These are phyloP conservation scores for Plantago major DNA, from an alignment of 257 asterid species.

Conservation along the genomic window DNA sequence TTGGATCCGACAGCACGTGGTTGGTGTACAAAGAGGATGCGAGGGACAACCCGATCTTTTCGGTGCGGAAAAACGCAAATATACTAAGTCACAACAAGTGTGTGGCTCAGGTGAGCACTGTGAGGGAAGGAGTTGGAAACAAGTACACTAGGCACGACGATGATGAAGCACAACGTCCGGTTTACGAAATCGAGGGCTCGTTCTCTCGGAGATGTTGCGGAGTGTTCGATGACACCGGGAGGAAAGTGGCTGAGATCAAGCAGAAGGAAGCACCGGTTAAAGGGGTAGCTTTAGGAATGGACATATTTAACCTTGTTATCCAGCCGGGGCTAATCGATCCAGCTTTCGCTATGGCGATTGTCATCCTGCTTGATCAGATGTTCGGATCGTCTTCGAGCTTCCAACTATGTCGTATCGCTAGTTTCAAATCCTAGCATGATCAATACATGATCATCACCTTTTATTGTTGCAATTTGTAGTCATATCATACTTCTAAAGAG, in stretches of 20 bases:
- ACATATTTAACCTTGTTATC: conserved; percentile 52
- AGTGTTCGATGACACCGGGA: conserved; percentile 47
- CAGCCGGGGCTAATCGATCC: conserved; percentile 41
- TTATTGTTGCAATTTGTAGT: no score
- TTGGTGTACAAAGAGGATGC: conserved; percentile 57
- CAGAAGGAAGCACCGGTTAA: conserved; percentile 54
- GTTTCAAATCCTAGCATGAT: neutral
- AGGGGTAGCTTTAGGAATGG: conserved; percentile 51
- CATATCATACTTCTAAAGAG: no score
- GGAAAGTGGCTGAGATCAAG: conserved; percentile 58
- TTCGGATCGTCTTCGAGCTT: conserved; percentile 34
- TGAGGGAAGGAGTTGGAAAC: neutral
- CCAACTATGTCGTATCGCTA: neutral
- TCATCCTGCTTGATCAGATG: conserved; percentile 72
- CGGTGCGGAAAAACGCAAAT: conserved; percentile 43
- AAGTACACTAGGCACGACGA: neutral
- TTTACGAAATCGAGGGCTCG: conserved; percentile 52
- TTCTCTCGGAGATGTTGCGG: conserved; percentile 46
- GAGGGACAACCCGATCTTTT: conserved; percentile 31
- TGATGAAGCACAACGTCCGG: neutral
- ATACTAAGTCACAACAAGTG: conserved; percentile 24
- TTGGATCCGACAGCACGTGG: conserved; percentile 44
- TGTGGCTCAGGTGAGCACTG: conserved; percentile 39
- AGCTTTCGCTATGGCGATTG: conserved; percentile 53
- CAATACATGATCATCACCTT: no score